phyloP scores from a whole-genome alignment of 1,139 yeast species.

The Blastobotrys capitulatus region DNA sequence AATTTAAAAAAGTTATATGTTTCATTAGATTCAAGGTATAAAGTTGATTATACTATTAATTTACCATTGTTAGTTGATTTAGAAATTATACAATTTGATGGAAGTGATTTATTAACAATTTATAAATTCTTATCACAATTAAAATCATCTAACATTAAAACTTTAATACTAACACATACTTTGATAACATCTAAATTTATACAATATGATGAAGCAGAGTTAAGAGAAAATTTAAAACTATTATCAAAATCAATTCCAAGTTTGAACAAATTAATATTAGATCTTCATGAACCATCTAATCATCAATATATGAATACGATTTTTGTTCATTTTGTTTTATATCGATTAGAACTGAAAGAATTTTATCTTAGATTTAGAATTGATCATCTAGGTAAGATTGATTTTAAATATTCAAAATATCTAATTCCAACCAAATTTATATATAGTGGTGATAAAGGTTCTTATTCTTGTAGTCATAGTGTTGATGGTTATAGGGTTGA shows the following conservation, averaged over 20 bases:
- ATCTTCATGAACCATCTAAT: background rate
- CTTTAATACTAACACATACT: background rate
- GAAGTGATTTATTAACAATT: background rate
- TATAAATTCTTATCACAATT: background rate
- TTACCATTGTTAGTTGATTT: slow-evolving; percentile 1
- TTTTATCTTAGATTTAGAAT: background rate
- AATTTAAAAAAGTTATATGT: slow-evolving; percentile 1
- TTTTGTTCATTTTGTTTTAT: background rate
- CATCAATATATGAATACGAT: background rate
- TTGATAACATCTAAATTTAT: background rate
- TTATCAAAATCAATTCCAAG: background rate
- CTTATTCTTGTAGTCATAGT: background rate
- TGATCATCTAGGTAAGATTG: background rate
- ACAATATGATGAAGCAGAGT: background rate
- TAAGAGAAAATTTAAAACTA: background rate
- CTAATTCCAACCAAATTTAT: background rate
- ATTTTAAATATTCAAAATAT: background rate
- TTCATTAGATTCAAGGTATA: background rate
- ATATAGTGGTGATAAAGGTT: background rate
- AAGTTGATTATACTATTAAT: background rate
- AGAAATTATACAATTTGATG: background rate
- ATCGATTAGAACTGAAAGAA: background rate
- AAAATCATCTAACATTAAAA: background rate
- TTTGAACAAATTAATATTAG: background rate
- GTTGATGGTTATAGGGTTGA: background rate